Conservation (phyloP, 2,329 filamentous ascomycete genomes). For the Ophiostoma novo-ulmi region DNA sequence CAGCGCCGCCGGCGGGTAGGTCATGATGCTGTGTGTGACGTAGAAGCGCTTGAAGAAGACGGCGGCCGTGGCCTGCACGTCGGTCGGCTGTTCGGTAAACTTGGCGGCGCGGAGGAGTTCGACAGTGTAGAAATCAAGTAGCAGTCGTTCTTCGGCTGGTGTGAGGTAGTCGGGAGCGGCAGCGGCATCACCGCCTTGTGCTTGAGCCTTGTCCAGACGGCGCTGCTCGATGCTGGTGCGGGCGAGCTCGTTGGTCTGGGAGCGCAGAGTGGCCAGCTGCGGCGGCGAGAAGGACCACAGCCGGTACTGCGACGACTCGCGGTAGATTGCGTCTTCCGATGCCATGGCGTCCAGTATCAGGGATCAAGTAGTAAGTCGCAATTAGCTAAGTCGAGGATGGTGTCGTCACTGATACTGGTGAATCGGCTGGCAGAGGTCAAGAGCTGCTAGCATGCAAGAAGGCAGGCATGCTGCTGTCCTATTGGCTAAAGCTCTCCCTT, state of each 20-base stretch:
- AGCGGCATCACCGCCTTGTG: slow-evolving; percentile 27
- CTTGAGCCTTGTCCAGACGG: slow-evolving; percentile 42
- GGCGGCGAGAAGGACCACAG: slow-evolving; percentile 85
- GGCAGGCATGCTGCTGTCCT: not conserved
- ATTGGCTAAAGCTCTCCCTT: not conserved
- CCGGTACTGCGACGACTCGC: slow-evolving; percentile 81
- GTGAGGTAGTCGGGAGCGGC: slow-evolving; percentile 55
- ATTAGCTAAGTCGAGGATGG: not conserved
- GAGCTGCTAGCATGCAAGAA: not conserved
- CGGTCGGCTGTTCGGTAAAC: slow-evolving; percentile 48
- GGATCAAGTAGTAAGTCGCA: too few relatives aligned
- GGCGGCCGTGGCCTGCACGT: slow-evolving; percentile 67
- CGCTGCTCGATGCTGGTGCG: slow-evolving; percentile 53
- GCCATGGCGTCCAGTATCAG: slow-evolving; percentile 46
- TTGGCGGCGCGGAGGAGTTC: slow-evolving; percentile 54
- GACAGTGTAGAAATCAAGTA: slow-evolving; percentile 71
- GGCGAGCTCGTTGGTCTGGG: slow-evolving; percentile 74
- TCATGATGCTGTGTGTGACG: slow-evolving; percentile 91
- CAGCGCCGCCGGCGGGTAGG: slow-evolving; percentile 84
- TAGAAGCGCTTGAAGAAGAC: slow-evolving; percentile 94
- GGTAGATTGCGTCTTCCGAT: slow-evolving; percentile 86
- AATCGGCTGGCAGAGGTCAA: not conserved
- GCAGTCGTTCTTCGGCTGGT: slow-evolving; percentile 71
- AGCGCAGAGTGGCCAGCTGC: slow-evolving; percentile 65
- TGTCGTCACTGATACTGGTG: not conserved